Evolutionary conservation across 257 asterid genomes (phyloP).

Genomic region (Apocynum venetum): DNA sequence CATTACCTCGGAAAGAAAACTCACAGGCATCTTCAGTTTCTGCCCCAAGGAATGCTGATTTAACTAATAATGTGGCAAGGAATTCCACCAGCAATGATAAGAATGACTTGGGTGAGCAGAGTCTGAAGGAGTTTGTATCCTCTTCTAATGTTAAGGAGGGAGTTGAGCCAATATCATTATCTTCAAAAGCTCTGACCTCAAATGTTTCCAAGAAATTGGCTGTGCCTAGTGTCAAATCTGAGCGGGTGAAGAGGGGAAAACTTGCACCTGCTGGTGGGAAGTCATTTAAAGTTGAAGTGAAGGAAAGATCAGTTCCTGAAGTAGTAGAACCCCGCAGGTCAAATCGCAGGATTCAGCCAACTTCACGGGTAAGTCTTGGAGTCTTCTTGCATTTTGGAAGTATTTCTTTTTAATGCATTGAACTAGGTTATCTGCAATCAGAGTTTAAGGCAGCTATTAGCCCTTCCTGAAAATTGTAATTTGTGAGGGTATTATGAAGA

Average conservation of each 20-base stretch:
- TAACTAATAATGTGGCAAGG: slow-evolving; percentile 30
- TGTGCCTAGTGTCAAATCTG: slow-evolving; percentile 35
- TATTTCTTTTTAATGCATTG: neutral
- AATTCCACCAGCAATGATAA: slow-evolving; percentile 43
- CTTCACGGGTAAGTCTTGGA: slow-evolving; percentile 69
- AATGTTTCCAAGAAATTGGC: slow-evolving; percentile 49
- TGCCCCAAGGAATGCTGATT: slow-evolving; percentile 29
- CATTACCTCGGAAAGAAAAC: slow-evolving; percentile 48
- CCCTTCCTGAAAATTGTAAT: neutral
- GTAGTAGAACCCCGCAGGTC: slow-evolving; percentile 85
- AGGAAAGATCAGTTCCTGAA: slow-evolving; percentile 43
- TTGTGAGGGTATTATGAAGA: neutral
- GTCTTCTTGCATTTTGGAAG: neutral
- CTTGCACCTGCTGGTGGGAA: slow-evolving; percentile 41
- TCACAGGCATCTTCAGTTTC: slow-evolving; percentile 36
- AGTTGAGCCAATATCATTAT: slow-evolving; percentile 35
- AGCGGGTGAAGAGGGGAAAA: slow-evolving; percentile 52
- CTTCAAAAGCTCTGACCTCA: slow-evolving; percentile 46
- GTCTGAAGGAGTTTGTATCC: slow-evolving; percentile 35
- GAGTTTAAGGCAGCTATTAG: neutral
- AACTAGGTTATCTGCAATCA: neutral
- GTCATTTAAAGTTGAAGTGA: slow-evolving; percentile 38
- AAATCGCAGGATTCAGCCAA: slow-evolving; percentile 91
- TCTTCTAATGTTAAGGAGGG: slow-evolving; percentile 43
- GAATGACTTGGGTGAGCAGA: slow-evolving; percentile 44